Base-by-base conservation (phyloP, 2,329 filamentous ascomycete species). In the Albifimbria verrucaria region DNA sequence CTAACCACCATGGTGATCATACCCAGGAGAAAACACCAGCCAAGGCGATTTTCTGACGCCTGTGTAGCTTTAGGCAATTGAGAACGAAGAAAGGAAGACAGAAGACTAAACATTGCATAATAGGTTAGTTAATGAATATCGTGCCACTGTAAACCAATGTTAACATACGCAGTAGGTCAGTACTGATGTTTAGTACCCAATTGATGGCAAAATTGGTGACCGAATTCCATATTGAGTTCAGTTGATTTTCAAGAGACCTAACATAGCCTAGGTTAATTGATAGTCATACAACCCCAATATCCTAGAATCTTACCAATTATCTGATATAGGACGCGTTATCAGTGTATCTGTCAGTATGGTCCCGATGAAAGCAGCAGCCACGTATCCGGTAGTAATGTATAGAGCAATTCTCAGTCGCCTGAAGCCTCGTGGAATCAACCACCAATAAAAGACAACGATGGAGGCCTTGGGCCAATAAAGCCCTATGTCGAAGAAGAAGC, bases 391-490 rank as follows among this genome's bases (percentile, higher is more conserved):
- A 18, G 9, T 9, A 5, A 47, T 3, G 17, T 47, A 47, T 17
- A 47, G 45, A 5, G 45, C 45, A 6, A 47, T 17, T 25, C 45
- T 47, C 20, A 47, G 17, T 6, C 45, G 21, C 15, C 45, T 21
- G 22, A 47, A 47, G 45, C 45, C 45, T 15, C 15, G n/a, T 12
- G 45, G 45, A 3, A 47, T 47, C 22, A 47, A 47, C 22, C 45
- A 26, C 45, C 45, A 47, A 26, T 47, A 47, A 18, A 47, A 47
- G 21, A 47, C n/a, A 17, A 47, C 17, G n/a, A 47, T 47, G 20
- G 45, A 47, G 21, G 24, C 24, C 18, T 47, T 47, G 45, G 45
- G 45, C 45, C 21, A 26, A 26, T 47, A 47, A 26, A 47, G 45
- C 17, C 45, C 45, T 25, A 47, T 47, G 22, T 47, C 45, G 17